Conservation (phyloP, 345 rosid species). For the Streptanthus diversifolius region DNA sequence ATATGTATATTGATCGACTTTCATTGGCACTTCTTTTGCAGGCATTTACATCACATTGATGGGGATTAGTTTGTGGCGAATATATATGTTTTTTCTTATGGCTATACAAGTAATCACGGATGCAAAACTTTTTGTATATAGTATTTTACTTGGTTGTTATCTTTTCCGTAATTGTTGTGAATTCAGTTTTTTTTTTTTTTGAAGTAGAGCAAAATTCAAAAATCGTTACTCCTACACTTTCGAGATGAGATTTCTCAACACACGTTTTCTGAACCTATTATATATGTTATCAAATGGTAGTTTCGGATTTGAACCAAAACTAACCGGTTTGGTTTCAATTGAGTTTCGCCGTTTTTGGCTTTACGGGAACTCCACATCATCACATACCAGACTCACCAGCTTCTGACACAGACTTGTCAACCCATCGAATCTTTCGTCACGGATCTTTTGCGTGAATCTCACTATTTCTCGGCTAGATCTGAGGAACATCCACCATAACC, state of each 20-base stretch:
- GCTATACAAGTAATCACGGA: not conserved
- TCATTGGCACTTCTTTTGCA: conserved; percentile 33
- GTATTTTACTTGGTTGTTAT: not conserved
- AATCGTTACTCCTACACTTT: too few species aligned
- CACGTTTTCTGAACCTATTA: too few species aligned
- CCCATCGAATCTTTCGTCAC: not conserved
- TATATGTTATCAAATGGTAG: too few species aligned
- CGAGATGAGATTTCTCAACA: too few species aligned
- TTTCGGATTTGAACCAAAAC: not conserved
- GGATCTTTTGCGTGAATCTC: conserved; percentile 16
- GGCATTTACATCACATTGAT: conserved; percentile 60
- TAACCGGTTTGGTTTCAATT: conserved; percentile 9
- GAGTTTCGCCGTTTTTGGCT: not conserved
- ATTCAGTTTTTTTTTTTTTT: not conserved
- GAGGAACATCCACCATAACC: not conserved
- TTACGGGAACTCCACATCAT: not conserved
- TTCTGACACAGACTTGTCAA: conserved; percentile 26
- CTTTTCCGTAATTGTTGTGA: not conserved
- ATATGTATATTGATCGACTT: not conserved
- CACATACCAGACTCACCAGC: conserved; percentile 27
- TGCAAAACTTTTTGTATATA: not conserved
- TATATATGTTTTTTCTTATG: not conserved
- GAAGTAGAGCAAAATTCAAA: not conserved
- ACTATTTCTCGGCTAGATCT: conserved; percentile 13
- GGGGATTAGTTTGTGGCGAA: not conserved